phyloP scores from a whole-genome alignment of 2,329 filamentous ascomycete species.

The Thyridium curvatum region DNA sequence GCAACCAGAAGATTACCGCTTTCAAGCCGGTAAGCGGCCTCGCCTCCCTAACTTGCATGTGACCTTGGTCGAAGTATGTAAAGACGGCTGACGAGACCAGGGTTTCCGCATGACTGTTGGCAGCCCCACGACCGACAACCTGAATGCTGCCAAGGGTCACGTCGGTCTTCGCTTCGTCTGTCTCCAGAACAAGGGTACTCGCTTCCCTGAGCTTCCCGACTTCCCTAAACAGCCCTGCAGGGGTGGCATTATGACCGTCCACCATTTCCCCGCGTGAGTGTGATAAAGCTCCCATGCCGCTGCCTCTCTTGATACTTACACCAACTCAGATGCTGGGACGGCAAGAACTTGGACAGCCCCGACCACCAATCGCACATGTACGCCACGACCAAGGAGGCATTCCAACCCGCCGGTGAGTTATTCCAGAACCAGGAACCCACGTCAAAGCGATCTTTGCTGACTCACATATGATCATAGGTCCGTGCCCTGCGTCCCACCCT shows the following conservation, averaged over 20 bases:
- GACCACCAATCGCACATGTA: conserved; percentile 37
- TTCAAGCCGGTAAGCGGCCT: conserved; percentile 27
- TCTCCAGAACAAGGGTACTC: conserved; percentile 28
- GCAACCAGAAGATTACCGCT: conserved; percentile 30
- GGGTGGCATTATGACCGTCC: conserved; percentile 34
- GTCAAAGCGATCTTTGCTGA: too few species aligned
- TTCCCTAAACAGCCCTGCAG: conserved; percentile 30
- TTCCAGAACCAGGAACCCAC: too few species aligned
- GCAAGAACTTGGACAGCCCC: conserved; percentile 43
- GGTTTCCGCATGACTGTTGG: conserved; percentile 39
- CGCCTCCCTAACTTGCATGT: not conserved
- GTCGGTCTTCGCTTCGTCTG: conserved; percentile 33
- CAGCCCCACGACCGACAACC: conserved; percentile 16
- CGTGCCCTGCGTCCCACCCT: conserved; percentile 20
- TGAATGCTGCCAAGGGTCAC: conserved; percentile 20
- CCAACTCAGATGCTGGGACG: conserved; percentile 50
- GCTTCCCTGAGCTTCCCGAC: conserved; percentile 30
- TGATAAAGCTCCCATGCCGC: not conserved
- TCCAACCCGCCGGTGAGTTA: conserved; percentile 14
- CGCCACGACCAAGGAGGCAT: conserved; percentile 17
- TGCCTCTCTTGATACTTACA: conserved; percentile 11
- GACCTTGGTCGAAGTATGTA: too few species aligned
- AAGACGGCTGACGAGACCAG: conserved; percentile 11
- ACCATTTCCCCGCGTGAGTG: conserved; percentile 30
- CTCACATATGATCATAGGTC: too few species aligned